Percentiles rank a stretch among this genome's conserved stretches.
phyloP scores from a whole-genome alignment of 345 rosid species.

The Jatropha curcas region DNA sequence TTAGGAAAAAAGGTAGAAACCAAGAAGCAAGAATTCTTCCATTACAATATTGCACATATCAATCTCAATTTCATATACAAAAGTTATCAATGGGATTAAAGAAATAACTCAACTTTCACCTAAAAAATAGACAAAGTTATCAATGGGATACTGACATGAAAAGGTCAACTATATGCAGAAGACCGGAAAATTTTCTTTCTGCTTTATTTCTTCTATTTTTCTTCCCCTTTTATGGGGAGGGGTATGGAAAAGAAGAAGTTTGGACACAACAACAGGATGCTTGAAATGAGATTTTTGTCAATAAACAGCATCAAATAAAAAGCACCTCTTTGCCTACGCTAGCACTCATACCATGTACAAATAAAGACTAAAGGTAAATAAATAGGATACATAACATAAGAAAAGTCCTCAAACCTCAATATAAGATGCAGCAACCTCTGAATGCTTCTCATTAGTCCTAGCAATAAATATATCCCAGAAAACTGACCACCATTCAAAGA shows the following conservation, averaged over 20 bases:
- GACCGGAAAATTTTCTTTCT: too few species aligned
- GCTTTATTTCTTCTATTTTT: too few species aligned
- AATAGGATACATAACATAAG: neutral
- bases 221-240: too few species aligned
- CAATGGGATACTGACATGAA: too few species aligned
- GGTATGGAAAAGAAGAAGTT: neutral
- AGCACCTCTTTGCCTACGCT: neutral
- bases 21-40: too few species aligned
- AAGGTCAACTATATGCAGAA: too few species aligned
- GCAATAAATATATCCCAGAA: slow-evolving; percentile 99
- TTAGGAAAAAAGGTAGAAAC: neutral
- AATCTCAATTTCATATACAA: neutral
- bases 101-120: too few species aligned
- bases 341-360: neutral
- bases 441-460: slow-evolving; percentile 96
- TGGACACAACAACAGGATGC: neutral
- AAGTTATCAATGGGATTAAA: neutral
- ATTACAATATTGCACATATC: neutral
- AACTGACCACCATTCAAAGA: slow-evolving; percentile 99
- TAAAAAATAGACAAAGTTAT: too few species aligned
- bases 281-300: neutral
- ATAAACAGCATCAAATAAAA: neutral
- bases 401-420: slow-evolving; percentile 65
- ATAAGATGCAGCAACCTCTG: slow-evolving; percentile 97
- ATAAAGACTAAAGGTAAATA: neutral